Evolutionary conservation across 208 protist species (phyloP).

Genomic region (Trypanosoma boissoni): DNA sequence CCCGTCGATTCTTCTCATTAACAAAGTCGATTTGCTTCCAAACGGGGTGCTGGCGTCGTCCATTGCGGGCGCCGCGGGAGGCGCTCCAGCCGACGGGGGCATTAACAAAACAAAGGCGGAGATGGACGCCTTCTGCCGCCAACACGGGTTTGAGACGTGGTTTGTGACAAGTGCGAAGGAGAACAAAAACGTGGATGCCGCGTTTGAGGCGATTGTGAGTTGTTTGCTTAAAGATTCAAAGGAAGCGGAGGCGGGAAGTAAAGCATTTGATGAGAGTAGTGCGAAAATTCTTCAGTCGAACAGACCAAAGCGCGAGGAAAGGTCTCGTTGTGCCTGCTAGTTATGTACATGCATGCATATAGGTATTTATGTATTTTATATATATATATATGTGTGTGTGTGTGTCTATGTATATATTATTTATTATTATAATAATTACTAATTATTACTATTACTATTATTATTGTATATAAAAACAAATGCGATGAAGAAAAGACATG

Average conservation of each 20-base stretch:
- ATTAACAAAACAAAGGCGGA: constrained; percentile 72
- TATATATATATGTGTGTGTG: constrained; percentile 6
- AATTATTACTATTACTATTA: constrained; percentile 1
- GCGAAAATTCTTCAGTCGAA: constrained; percentile 15
- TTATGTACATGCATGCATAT: neutral
- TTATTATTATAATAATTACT: neutral
- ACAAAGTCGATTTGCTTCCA: constrained; percentile 81
- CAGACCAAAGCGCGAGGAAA: constrained; percentile 2
- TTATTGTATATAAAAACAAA: constrained; percentile 1
- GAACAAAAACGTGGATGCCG: constrained; percentile 79
- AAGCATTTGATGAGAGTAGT: neutral
- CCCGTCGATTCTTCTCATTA: constrained; percentile 69
- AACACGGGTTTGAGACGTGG: constrained; percentile 73
- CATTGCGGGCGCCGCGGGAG: constrained; percentile 20
- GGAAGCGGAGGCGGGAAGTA: neutral
- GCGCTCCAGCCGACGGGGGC: constrained; percentile 12
- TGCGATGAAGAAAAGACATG: no score
- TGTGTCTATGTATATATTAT: neutral
- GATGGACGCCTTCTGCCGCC: constrained; percentile 67
- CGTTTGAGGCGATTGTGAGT: constrained; percentile 68
- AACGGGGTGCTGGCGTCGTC: constrained; percentile 33
- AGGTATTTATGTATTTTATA: neutral
- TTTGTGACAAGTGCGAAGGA: constrained; percentile 86
- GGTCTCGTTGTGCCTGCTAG: constrained; percentile 15
- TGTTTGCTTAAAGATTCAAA: constrained; percentile 26